Percentiles rank a stretch among this genome's conserved stretches.
phyloP scores from a whole-genome alignment of 2,329 filamentous ascomycete genomes.

The Paecilomyces formosus region DNA sequence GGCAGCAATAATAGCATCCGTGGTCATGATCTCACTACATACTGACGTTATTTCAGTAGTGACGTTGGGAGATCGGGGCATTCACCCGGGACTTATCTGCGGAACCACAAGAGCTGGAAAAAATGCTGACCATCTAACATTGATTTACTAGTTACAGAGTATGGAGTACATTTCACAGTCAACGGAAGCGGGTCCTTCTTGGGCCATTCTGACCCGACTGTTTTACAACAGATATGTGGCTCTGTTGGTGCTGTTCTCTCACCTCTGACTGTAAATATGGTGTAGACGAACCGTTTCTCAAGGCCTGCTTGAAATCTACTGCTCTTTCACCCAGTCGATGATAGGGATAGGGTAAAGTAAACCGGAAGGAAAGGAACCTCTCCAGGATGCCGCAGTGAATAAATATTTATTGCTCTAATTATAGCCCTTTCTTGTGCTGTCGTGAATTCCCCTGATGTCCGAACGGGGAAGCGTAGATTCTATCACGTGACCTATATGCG shows the following conservation, averaged over 20 bases:
- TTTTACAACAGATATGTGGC: neutral
- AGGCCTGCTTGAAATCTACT: neutral
- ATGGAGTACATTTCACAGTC: too few species aligned
- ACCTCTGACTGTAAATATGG: neutral
- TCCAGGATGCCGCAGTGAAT: neutral
- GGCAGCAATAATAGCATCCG: neutral
- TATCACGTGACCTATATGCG: conserved; percentile 13
- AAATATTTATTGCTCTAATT: neutral
- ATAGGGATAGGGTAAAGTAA: neutral
- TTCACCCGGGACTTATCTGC: neutral
- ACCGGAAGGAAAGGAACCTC: neutral
- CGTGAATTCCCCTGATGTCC: neutral
- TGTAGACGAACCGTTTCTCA: neutral
- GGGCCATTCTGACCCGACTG: neutral
- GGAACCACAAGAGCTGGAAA: neutral
- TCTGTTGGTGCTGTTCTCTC: neutral
- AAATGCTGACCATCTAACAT: neutral
- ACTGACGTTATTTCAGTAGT: neutral
- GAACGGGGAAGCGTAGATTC: neutral
- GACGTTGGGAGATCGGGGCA: neutral
- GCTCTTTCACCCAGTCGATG: neutral
- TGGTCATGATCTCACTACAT: neutral
- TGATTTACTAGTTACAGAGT: neutral
- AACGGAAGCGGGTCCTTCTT: neutral
- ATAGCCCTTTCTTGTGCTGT: neutral